Percentiles rank a stretch among this genome's conserved stretches.
Conservation (phyloP, 371 early-diverging fungal genomes). For the Zopfochytrium polystomum region DNA sequence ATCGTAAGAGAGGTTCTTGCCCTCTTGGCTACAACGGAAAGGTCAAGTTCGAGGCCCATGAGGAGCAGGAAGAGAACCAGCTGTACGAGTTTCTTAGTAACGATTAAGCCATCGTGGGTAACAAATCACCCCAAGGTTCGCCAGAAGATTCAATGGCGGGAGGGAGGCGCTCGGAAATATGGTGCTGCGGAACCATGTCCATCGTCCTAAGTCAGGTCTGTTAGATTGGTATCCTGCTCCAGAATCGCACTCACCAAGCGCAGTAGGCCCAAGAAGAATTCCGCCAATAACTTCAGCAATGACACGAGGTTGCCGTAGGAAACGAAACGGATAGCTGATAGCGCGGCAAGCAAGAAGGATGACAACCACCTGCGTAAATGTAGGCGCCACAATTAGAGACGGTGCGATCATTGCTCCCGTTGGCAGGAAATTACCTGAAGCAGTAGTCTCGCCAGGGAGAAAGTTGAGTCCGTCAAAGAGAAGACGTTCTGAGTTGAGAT, state of each 20-base stretch:
- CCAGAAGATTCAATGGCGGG: conserved; percentile 62
- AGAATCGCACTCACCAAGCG: conserved; percentile 12
- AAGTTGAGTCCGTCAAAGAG: too few species aligned
- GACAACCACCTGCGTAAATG: conserved; percentile 32
- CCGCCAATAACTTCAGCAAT: conserved; percentile 51
- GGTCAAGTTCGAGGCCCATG: too few species aligned
- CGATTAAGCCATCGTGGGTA: too few species aligned
- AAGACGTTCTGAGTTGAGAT: too few species aligned
- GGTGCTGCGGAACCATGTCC: conserved; percentile 11
- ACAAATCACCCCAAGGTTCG: conserved; percentile 73
- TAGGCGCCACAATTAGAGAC: conserved; percentile 24
- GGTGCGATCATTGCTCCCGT: too few species aligned
- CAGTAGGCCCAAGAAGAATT: conserved; percentile 45
- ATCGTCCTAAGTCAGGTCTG: conserved; percentile 12
- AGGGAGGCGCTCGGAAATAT: conserved; percentile 33
- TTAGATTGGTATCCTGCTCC: too few species aligned
- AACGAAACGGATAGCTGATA: conserved; percentile 25
- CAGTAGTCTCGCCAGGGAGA: too few species aligned
- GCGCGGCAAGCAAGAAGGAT: conserved; percentile 35
- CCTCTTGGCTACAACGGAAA: too few species aligned
- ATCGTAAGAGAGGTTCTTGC: conserved; percentile 8
- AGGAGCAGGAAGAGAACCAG: too few species aligned
- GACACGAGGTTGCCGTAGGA: conserved; percentile 42
- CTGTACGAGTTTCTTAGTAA: too few species aligned
- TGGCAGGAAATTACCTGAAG: too few species aligned